phyloP scores from a whole-genome alignment of 345 rosid species.

The Murraya koenigii region DNA sequence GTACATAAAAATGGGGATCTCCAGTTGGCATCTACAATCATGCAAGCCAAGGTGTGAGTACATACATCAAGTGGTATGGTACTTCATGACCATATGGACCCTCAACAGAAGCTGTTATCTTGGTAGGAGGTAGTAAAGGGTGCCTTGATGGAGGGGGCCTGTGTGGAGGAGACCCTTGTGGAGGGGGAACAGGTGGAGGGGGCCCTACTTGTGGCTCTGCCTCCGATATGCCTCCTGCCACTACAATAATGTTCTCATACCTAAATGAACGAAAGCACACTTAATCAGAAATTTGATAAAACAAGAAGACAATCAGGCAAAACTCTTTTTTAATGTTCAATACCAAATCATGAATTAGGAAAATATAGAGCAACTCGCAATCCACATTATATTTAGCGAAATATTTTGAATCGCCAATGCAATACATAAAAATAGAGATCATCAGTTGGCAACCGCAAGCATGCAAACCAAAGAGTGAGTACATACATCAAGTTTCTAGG shows the following conservation, averaged over 20 bases:
- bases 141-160: neutral
- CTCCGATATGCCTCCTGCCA: conserved; percentile 15
- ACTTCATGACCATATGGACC: conserved; percentile 90
- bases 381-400: neutral
- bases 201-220: conserved; percentile 27
- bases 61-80: conserved; percentile 75
- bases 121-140: conserved; percentile 17
- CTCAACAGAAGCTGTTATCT: conserved; percentile 73
- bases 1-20: neutral
- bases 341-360: neutral
- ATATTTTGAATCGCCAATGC: neutral
- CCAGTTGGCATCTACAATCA: neutral
- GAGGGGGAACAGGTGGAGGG: conserved; percentile 3
- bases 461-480: conserved; percentile 1
- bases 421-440: neutral
- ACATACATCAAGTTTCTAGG: conserved; percentile 49
- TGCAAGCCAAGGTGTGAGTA: neutral
- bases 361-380: neutral
- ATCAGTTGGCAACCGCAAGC: neutral
- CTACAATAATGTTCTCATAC: too few relatives aligned
- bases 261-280: too few relatives aligned
- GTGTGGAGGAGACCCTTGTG: conserved; percentile 3
- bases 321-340: too few relatives aligned
- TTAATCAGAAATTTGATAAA: too few relatives aligned
- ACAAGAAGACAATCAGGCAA: too few relatives aligned